Base-by-base conservation (phyloP, 495 filamentous ascomycete species). In the Annulohypoxylon nitens region DNA sequence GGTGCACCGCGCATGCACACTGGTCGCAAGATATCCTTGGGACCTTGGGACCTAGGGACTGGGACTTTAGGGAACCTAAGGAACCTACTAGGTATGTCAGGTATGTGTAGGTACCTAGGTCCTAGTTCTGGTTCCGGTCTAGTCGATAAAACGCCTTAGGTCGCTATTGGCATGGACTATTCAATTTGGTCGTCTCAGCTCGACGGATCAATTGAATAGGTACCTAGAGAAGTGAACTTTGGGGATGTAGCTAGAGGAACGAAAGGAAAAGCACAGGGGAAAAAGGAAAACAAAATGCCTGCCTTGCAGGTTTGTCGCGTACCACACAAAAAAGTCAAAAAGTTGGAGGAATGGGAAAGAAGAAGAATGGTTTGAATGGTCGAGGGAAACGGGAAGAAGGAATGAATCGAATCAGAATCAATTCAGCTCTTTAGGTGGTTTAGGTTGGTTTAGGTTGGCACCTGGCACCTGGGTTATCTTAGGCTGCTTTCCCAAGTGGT, bases 291-390 rank as follows among this genome's bases (percentile, higher is more conserved):
- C 20, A 47, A 57, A 70, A 69, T 54, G 45, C 72, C 72, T 63
- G 72, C 72, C 72, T 75, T 39, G 72, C 72, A 75, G 72, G 67
- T 51, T 51, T 70, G 51, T 25, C 63, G 67, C 45, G 67, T 61
- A 60, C 67, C 59, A 61, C 67, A n/a, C 23, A 30, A 25, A 54
- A 63, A 70, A 47, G 53, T 41, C 39, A 25, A 67, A 65, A 30
- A 30, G 30, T 30, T 6, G 5, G 62, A 53, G 57, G 57, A 67
- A 67, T 67, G 62, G 61, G 34, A 45, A 36, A 64, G 62, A 65
- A 59, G 58, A 57, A 74, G 66, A 54, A 67, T 41, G 62, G 41
- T 43, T 9, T 30, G 30, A 30, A 30, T 6, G 30, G 30, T 30
- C 1, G 30, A 62, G 66, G 55, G 48, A 60, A 50, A 63, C 26